These are phyloP conservation scores for Pseudocercospora fijiensis DNA, from an alignment of 2,329 filamentous ascomycete genomes.

Conservation along the genomic window DNA sequence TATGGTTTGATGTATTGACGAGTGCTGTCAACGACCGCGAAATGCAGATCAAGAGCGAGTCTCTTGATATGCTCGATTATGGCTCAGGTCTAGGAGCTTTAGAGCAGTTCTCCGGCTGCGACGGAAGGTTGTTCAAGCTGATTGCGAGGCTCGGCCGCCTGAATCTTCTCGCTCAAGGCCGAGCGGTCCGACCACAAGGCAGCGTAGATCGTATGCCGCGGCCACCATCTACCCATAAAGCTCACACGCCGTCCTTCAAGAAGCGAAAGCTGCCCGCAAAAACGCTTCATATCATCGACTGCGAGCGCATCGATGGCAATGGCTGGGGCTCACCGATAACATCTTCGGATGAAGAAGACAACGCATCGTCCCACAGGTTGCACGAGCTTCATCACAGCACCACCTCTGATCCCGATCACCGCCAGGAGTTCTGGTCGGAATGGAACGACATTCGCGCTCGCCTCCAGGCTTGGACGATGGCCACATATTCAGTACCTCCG, in stretches of 20 bases:
- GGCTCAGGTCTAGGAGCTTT: constrained; percentile 68
- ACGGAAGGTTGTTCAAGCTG: constrained; percentile 80
- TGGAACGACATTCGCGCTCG: constrained; percentile 77
- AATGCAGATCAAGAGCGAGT: constrained; percentile 67
- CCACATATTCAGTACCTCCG: constrained; percentile 42
- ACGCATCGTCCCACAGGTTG: constrained; percentile 31
- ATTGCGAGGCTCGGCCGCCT: constrained; percentile 80
- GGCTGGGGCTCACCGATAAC: constrained; percentile 55
- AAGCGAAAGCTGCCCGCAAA: constrained; percentile 5
- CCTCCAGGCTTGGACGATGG: constrained; percentile 79
- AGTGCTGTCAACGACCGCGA: constrained; percentile 90
- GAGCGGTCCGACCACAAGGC: constrained; percentile 41
- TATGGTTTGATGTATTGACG: constrained; percentile 90
- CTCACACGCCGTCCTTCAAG: constrained; percentile 11
- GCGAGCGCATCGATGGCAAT: constrained; percentile 65
- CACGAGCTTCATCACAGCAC: constrained; percentile 18
- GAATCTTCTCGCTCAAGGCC: constrained; percentile 75
- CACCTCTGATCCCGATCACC: constrained; percentile 52
- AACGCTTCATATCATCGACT: constrained; percentile 42
- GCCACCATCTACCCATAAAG: constrained; percentile 20
- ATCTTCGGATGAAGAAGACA: constrained; percentile 44
- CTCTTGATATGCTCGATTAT: constrained; percentile 63
- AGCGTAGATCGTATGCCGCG: constrained; percentile 12
- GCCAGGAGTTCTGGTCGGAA: constrained; percentile 71
- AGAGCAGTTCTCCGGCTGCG: constrained; percentile 85